Base-by-base conservation (phyloP, 2,329 filamentous ascomycete species). In the Chalaropsis thielavioides region DNA sequence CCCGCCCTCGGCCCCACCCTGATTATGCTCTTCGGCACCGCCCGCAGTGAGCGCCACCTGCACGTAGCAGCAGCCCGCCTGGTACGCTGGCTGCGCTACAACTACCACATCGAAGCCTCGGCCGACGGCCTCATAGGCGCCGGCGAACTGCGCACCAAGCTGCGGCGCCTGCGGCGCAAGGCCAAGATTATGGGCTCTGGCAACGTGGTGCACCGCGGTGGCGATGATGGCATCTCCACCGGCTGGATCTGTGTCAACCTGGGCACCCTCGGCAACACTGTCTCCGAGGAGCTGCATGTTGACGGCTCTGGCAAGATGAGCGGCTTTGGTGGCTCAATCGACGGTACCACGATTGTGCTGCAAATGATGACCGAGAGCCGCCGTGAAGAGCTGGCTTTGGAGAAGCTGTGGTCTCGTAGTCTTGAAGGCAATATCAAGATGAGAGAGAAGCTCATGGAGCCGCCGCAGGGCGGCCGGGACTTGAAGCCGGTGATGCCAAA, bases 171-270 rank as follows among this genome's bases (percentile, higher is more conserved):
- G 73, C 85, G 88, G 7, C 89, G 90, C 73, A 86, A 88, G 70
- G 88, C 90, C 40, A 90, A 90, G 73, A 78, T 96, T 67, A 77
- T 95, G 69, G 90, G 89, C 15, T 88, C 83, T 67, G 84, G 85
- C 1, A 83, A 84, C 0, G 84, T 85, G n/a, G 80, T 82, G 59
- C 78, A 83, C 5, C 83, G 83, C 11, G 81, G 81, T 60, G 77
- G 81, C 1, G 92, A 96, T 70, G 90, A 96, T 71, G 92, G 92
- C 1, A 89, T 96, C 63, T 86, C 88, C 13, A 96, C 92, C 0
- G 92, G 91, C 10, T 99, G 94, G 94, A 88, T 99, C 22, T 99
- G 94, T 74, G 89, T 97, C 67, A 95, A 96, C 72, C 82, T 94
- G 10, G 90, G 89, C 3, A 83, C 82, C 17, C 80, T 90, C 0